Evolutionary conservation across 768 basidiomycete genomes (phyloP), one percentile per base, ranked within the genome.

Genomic region (Thelephora ganbajun): DNA sequence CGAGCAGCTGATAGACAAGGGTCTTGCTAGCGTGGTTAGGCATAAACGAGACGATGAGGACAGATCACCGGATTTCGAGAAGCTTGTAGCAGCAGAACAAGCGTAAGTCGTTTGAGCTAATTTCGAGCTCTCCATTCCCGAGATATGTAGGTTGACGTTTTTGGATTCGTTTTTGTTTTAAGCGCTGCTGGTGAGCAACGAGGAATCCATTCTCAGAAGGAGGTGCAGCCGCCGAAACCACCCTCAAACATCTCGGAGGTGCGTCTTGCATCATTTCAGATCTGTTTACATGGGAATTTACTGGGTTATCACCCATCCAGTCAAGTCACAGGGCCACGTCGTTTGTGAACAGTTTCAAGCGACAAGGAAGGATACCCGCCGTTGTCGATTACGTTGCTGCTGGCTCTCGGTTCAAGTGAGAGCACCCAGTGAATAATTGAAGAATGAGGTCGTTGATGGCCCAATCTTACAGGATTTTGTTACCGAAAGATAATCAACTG

Each of bases 21-120:
- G 96, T 43, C 67, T 94, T 26, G 89, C 90, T 3, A 84, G 79
- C 48, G 83, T 86, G 9, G 79, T 98, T 22, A 80, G 94, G 42
- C 94, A 99, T 65, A 85, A 81, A 58, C 79, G 89, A 18, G 93
- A 94, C 55, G 94, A 98, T 58, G 94, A 98, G 63, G 87, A 93
- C 56, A 77, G 93, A 43, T 93, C 93, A n/a, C 74, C 83, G 5
- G 94, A 97, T 59, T 90, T 91, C 54, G 96, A 99, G 67, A 92
- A 90, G 66, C 69, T 98, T 39, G 91, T 97, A 74, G 79, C 82
- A 23, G 96, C 92, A 6, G 94, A 99, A 62, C 90, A 93, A 67
- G 67, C 67, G 91, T 93, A 56, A 64, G 86, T 70, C 3, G 18
- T 12, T 16, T 41, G 16, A 41, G 9, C 14, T 14, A 14, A 4